Evolutionary conservation across 257 asterid species (phyloP).

Genomic region (Forsythia suspensa): DNA sequence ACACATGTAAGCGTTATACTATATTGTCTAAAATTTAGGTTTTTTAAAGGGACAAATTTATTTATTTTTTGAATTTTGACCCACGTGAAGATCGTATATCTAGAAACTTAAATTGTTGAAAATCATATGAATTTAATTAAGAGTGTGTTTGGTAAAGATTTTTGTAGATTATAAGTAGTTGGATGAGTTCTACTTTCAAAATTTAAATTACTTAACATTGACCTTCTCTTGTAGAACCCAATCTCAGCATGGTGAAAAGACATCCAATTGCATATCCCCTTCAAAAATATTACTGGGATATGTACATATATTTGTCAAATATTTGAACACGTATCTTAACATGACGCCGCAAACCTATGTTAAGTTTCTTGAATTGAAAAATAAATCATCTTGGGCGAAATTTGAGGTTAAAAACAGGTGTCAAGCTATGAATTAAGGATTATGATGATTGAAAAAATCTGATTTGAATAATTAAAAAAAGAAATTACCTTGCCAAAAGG

Average conservation of each 20-base stretch:
- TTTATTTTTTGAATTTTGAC: too few relatives aligned
- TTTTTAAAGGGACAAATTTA: neutral
- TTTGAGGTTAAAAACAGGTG: neutral
- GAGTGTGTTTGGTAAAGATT: too few relatives aligned
- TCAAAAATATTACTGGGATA: neutral
- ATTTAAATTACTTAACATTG: too few relatives aligned
- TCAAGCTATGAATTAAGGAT: neutral
- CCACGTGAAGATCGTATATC: too few relatives aligned
- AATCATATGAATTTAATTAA: too few relatives aligned
- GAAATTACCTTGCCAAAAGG: slow-evolving; percentile 89
- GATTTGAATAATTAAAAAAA: neutral
- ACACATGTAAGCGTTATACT: neutral
- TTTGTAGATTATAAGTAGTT: too few relatives aligned
- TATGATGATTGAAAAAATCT: neutral
- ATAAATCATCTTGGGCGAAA: neutral
- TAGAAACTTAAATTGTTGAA: too few relatives aligned
- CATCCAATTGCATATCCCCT: too few relatives aligned
- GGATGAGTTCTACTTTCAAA: too few relatives aligned
- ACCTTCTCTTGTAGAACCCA: too few relatives aligned
- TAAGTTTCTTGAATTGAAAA: neutral
- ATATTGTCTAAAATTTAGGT: neutral
- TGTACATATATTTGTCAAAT: neutral
- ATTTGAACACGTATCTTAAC: neutral
- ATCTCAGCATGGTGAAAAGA: too few relatives aligned
- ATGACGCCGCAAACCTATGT: neutral